These are phyloP conservation scores for Jamesozyma hellenica DNA, from an alignment of 805 yeast genomes.

Conservation along the genomic window DNA sequence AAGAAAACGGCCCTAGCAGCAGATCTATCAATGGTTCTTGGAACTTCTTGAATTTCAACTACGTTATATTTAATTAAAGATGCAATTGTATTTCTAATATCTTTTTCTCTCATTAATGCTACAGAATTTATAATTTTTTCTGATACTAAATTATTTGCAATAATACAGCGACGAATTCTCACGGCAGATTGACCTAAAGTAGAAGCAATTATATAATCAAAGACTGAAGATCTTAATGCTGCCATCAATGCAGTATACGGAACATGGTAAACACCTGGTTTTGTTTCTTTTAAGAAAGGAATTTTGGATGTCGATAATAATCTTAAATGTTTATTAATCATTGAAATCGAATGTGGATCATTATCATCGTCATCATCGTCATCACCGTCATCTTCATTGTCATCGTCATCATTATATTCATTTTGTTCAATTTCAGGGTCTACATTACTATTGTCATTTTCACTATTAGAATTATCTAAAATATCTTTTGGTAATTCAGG, in stretches of 20 bases:
- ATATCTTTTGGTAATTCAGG: constrained; percentile 22
- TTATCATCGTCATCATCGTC: constrained; percentile 29
- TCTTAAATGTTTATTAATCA: constrained; percentile 57
- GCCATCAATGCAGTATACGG: constrained; percentile 48
- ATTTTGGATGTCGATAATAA: constrained; percentile 42
- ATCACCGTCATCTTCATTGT: constrained; percentile 25
- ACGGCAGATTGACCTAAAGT: constrained; percentile 59
- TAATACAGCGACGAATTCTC: constrained; percentile 68
- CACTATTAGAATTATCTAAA: constrained; percentile 1
- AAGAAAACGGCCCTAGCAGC: constrained; percentile 80
- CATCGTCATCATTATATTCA: constrained; percentile 8
- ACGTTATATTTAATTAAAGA: constrained; percentile 59
- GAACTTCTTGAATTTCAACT: constrained; percentile 86
- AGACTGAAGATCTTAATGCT: constrained; percentile 38
- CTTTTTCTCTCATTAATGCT: constrained; percentile 68
- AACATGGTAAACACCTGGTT: constrained; percentile 48
- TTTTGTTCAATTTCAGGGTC: constrained; percentile 15
- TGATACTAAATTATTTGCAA: constrained; percentile 60
- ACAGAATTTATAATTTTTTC: constrained; percentile 71
- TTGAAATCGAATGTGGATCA: constrained; percentile 24
- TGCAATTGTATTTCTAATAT: constrained; percentile 61
- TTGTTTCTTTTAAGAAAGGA: constrained; percentile 52
- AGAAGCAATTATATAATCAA: constrained; percentile 48
- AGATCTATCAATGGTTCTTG: constrained; percentile 82
- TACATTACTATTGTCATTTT: constrained; percentile 14